Percentiles rank a stretch among this genome's conserved stretches.
phyloP scores from a whole-genome alignment of 1,284 basidiomycete genomes.

The Cutaneotrichosporon cavernicola region DNA sequence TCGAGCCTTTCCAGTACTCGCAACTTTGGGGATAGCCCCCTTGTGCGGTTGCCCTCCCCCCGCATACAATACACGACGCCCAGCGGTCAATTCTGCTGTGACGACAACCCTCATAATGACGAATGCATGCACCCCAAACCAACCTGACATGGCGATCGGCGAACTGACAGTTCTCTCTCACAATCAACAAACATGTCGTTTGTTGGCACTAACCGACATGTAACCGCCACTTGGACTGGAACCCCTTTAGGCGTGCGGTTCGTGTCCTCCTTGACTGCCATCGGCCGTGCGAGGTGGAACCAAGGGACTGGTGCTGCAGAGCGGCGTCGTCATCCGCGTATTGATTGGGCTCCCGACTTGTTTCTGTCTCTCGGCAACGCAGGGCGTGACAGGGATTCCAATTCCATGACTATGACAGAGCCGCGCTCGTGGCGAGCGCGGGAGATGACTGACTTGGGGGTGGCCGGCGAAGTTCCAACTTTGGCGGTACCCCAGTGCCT shows the following conservation, averaged over 20 bases:
- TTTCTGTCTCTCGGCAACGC: constrained; percentile 3
- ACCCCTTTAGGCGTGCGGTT: not conserved
- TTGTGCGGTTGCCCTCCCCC: not conserved
- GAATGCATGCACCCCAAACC: constrained; percentile 5
- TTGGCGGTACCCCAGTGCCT: not conserved
- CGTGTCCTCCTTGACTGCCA: too few species aligned
- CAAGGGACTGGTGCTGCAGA: not conserved
- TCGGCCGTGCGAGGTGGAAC: not conserved
- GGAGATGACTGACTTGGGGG: not conserved
- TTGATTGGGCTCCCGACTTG: not conserved
- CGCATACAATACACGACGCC: constrained; percentile 1
- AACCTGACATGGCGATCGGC: not conserved
- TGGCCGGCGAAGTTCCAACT: not conserved
- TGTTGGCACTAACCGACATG: not conserved
- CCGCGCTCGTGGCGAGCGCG: not conserved
- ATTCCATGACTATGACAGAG: not conserved
- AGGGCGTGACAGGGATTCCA: constrained; percentile 3
- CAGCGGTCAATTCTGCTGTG: constrained; percentile 4
- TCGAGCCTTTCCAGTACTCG: not conserved
- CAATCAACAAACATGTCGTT: not conserved
- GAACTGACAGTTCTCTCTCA: not conserved
- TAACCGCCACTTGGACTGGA: not conserved
- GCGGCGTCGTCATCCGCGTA: constrained; percentile 5
- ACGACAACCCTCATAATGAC: constrained; percentile 6
- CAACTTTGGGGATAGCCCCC: not conserved